A percentile compares a stretch with the other conserved stretches of the same genome.
phyloP scores from a whole-genome alignment of 139 green algal species.

The Dunaliella primolecta region DNA sequence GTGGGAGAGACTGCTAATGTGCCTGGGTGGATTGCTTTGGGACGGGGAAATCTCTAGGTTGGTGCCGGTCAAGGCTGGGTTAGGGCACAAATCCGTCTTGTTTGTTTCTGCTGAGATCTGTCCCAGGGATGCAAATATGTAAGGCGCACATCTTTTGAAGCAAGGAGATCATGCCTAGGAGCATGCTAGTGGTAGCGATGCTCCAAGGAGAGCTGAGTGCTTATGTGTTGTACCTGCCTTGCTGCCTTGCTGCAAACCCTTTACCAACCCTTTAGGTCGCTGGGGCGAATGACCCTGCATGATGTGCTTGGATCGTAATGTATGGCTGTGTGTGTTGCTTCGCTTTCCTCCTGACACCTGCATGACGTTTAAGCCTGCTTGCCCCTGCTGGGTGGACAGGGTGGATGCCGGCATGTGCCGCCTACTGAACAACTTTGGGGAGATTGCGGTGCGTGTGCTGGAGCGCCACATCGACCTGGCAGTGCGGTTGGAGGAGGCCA shows the following conservation, averaged over 20 bases:
- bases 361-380: neutral
- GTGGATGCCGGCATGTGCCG: slow-evolving; percentile 52
- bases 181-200: too few relatives aligned
- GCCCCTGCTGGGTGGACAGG: slow-evolving; percentile 17
- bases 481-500: neutral
- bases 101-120: neutral
- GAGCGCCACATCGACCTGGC: slow-evolving; percentile 40
- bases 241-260: too few relatives aligned
- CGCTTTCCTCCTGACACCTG: too few relatives aligned
- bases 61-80: neutral
- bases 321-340: too few relatives aligned
- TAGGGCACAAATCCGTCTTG: neutral
- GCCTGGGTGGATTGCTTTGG: neutral
- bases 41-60: neutral
- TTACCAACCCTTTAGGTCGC: too few relatives aligned
- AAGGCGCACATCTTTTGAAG: neutral
- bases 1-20: neutral
- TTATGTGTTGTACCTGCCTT: too few relatives aligned
- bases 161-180: neutral
- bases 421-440: slow-evolving; percentile 71
- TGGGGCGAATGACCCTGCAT: too few relatives aligned
- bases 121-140: neutral
- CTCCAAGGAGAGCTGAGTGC: too few relatives aligned
- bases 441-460: slow-evolving; percentile 68
- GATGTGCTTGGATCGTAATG: too few relatives aligned